Evolutionary conservation across 805 yeast species (phyloP), one percentile per base, ranked within the genome.

Genomic region (Starmerella lactis-condensi): DNA sequence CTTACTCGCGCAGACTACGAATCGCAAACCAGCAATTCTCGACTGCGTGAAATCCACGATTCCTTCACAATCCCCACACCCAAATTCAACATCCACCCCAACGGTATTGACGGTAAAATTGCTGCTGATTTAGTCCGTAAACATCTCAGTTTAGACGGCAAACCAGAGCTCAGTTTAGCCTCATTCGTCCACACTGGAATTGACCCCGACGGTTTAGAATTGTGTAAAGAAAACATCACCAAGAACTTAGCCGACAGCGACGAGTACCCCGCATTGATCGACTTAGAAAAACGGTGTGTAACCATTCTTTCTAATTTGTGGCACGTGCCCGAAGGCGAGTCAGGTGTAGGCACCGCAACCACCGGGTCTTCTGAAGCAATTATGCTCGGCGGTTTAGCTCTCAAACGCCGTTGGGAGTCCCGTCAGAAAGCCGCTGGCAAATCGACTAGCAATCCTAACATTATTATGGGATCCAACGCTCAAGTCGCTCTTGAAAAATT

Each of bases 301-400:
- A 67, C 81, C 16, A 82, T 82, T 43, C 50, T 82, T 38, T 71
- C 81, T 8, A 66, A 73, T 46, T 52, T 82, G 45, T 82, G 94
- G 94, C 59, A 79, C 47, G 83, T 81, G 8, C 74, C 73, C 6
- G 45, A 52, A 35, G 48, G 41, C 28, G 50, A 44, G 39, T 40
- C 49, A 23, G 70, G 91, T 3, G 60, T 79, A 19, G 95, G 95
- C 16, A 72, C 92, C 9, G 89, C 93, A 17, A 78, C 93, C 33
- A 82, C 93, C 2, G 95, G 95, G 4, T 81, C 93, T 1, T 72
- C 85, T 1, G 95, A 82, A 52, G 95, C 94, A 6, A 72, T 83
- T 44, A 79, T 81, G 77, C 66, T 82, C 31, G 95, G 91, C 26
- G 95, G 94, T 4, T 61, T 82, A 33, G 93, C 94, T 10, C 63